Evolutionary conservation across 306 rosid species (phyloP).

Genomic region (Cicer judaicum): DNA sequence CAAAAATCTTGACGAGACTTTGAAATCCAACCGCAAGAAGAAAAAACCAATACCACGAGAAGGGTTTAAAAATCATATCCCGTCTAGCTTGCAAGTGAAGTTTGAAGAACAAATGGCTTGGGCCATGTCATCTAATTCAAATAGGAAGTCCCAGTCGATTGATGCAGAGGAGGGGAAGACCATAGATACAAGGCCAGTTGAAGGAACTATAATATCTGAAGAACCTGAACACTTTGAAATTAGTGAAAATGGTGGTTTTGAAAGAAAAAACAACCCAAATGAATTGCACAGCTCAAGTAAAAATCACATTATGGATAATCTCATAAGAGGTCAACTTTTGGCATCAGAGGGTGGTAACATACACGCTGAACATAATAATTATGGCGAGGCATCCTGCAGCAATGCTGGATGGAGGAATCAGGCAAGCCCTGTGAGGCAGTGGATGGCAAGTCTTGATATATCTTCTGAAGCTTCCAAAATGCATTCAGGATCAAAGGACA

Average conservation of each 20-base stretch:
- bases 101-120: conserved; percentile 84
- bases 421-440: conserved; percentile 82
- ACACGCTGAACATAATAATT: conserved; percentile 56
- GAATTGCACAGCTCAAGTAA: conserved; percentile 56
- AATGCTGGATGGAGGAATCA: conserved; percentile 93
- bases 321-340: conserved; percentile 65
- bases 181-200: conserved; percentile 50
- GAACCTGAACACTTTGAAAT: conserved; percentile 51
- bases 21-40: conserved; percentile 53
- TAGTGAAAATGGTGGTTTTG: conserved; percentile 48
- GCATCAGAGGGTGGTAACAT: conserved; percentile 63
- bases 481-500: conserved; percentile 66
- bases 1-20: conserved; percentile 48
- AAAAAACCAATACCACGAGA: conserved; percentile 57
- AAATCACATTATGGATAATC: conserved; percentile 59
- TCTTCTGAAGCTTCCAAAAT: conserved; percentile 63
- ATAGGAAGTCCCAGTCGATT: conserved; percentile 57
- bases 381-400: conserved; percentile 89
- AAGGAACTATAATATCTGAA: conserved; percentile 51
- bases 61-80: conserved; percentile 67
- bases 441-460: conserved; percentile 65
- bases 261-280: conserved; percentile 52
- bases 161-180: conserved; percentile 55
- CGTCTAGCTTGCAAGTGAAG: conserved; percentile 76
- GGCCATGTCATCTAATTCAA: conserved; percentile 63